Conservation (phyloP, 2,329 filamentous ascomycete genomes). For the Cercospora citrullina region DNA sequence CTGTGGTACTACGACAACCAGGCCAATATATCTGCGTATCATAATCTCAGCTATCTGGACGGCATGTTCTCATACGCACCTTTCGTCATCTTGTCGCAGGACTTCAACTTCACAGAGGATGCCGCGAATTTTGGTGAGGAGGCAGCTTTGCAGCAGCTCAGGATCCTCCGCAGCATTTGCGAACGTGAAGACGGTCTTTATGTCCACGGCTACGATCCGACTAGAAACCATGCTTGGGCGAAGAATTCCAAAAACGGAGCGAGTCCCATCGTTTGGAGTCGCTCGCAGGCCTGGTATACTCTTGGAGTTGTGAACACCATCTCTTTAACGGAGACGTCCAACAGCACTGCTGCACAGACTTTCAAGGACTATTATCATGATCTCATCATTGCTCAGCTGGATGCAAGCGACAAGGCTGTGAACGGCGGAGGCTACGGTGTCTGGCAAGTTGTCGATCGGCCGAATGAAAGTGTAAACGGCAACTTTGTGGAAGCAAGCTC, state of each 20-base stretch:
- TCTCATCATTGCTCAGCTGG: slow-evolving; percentile 44
- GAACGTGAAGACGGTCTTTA: slow-evolving; percentile 47
- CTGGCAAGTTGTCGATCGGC: slow-evolving; percentile 58
- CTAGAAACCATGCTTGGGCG: slow-evolving; percentile 55
- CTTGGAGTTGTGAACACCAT: slow-evolving; percentile 54
- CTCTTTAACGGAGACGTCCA: slow-evolving; percentile 41
- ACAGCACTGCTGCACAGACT: slow-evolving; percentile 32
- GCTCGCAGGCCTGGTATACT: slow-evolving; percentile 57
- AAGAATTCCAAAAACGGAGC: slow-evolving; percentile 50
- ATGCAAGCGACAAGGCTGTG: slow-evolving; percentile 38
- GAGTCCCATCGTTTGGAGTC: slow-evolving; percentile 56
- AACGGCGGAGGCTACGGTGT: slow-evolving; percentile 44
- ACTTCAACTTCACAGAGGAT: slow-evolving; percentile 13
- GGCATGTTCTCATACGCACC: slow-evolving; percentile 54
- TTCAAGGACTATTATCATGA: slow-evolving; percentile 44
- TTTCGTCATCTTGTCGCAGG: slow-evolving; percentile 41
- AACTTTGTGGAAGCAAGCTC: slow-evolving; percentile 64
- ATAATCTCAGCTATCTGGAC: slow-evolving; percentile 56
- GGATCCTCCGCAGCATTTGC: slow-evolving; percentile 49
- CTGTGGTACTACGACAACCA: slow-evolving; percentile 41
- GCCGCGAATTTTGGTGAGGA: slow-evolving; percentile 22
- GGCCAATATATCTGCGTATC: slow-evolving; percentile 42
- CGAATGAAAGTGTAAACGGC: slow-evolving; percentile 42
- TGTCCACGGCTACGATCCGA: slow-evolving; percentile 58
- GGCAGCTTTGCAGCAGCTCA: slow-evolving; percentile 45